Evolutionary conservation across 2,329 filamentous ascomycete genomes (phyloP).

Genomic region (Fusarium cicatricum): DNA sequence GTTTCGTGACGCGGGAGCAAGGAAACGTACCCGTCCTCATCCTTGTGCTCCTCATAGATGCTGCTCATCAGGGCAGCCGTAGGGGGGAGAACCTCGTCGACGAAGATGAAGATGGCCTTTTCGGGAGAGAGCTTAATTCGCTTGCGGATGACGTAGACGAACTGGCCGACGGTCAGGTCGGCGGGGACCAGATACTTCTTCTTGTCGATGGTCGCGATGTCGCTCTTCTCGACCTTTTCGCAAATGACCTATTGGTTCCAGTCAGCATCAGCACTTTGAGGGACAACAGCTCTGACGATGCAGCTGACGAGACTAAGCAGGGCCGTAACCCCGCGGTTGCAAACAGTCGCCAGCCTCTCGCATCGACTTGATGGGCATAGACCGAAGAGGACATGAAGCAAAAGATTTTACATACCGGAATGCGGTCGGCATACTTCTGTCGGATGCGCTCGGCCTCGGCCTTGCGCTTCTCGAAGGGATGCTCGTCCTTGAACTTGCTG

Average conservation of each 20-base stretch:
- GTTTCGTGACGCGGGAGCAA: neutral
- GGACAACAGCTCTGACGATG: neutral
- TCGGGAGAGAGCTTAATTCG: conserved; percentile 99
- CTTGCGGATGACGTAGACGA: conserved; percentile 99
- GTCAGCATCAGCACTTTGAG: conserved; percentile 4
- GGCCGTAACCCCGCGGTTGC: conserved; percentile 33
- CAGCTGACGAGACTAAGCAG: conserved; percentile 1
- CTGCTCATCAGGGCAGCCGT: conserved; percentile 98
- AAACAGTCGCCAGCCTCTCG: conserved; percentile 7
- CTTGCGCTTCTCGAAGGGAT: conserved; percentile 99
- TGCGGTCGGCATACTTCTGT: conserved; percentile 98
- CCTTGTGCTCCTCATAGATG: conserved; percentile 99
- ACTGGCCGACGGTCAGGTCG: conserved; percentile 98
- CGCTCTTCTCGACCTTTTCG: conserved; percentile 99
- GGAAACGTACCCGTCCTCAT: conserved; percentile 69
- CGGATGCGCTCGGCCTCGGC: conserved; percentile 99
- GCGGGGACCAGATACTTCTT: conserved; percentile 99
- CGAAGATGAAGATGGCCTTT: conserved; percentile 99
- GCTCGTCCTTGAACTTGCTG: conserved; percentile 99
- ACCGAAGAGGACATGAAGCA: neutral
- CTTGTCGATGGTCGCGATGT: conserved; percentile 99
- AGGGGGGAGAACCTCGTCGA: conserved; percentile 95
- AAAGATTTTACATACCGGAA: conserved; percentile 76
- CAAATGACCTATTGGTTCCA: conserved; percentile 81
- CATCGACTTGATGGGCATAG: neutral